Conservation (phyloP, 768 basidiomycete species). For the Rhodotorula sphaerocarpa region DNA sequence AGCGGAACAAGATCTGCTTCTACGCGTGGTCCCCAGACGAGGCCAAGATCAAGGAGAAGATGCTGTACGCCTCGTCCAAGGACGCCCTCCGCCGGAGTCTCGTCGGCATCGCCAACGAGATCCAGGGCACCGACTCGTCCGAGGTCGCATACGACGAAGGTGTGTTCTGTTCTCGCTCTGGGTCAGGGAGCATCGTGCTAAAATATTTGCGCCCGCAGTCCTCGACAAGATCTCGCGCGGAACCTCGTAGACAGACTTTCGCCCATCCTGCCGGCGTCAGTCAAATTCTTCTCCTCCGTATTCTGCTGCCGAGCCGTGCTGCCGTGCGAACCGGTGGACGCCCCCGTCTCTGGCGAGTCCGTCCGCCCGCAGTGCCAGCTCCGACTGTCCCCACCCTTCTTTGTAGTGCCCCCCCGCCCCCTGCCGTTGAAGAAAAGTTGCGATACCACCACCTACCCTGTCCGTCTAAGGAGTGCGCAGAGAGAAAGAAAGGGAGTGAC, state of each 20-base stretch:
- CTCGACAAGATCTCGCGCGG: slow-evolving; percentile 41
- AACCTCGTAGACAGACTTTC: slow-evolving; percentile 21
- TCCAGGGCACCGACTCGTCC: slow-evolving; percentile 71
- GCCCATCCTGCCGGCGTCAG: no score
- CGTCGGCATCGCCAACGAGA: slow-evolving; percentile 66
- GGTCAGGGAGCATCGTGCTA: background rate
- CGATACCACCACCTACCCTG: no score
- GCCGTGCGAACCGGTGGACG: no score
- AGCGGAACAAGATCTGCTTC: slow-evolving; percentile 79
- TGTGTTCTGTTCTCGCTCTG: slow-evolving; percentile 42
- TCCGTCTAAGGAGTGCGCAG: no score
- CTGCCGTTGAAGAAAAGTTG: no score
- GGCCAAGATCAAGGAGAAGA: slow-evolving; percentile 81
- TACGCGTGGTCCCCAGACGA: slow-evolving; percentile 77
- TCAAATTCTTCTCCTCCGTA: no score
- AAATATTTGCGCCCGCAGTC: slow-evolving; percentile 20
- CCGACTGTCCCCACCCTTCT: no score
- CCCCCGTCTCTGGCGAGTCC: no score
- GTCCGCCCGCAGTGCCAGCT: no score
- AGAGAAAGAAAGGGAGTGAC: no score
- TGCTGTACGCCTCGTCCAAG: slow-evolving; percentile 82
- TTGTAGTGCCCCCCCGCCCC: no score
- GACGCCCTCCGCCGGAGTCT: slow-evolving; percentile 66
- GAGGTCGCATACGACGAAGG: slow-evolving; percentile 67
- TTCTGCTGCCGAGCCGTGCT: no score